Evolutionary conservation across 208 protist species (phyloP).

Genomic region (Trypanosoma theileri): DNA sequence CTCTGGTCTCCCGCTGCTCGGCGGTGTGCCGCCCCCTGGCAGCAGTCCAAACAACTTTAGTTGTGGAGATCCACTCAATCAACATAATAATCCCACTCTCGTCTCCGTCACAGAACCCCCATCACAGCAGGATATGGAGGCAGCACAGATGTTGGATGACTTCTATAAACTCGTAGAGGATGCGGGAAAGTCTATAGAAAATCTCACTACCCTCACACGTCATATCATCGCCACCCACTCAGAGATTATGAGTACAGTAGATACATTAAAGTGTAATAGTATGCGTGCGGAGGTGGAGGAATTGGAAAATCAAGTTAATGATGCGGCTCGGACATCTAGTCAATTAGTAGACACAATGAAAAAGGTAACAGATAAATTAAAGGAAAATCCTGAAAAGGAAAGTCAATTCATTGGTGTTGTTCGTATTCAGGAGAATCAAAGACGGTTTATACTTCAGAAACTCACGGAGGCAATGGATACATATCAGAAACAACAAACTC

Average conservation of each 20-base stretch:
- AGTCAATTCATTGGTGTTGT: constrained; percentile 74
- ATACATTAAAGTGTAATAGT: constrained; percentile 47
- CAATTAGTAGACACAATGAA: constrained; percentile 60
- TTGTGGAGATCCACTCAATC: background rate
- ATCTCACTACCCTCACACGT: constrained; percentile 36
- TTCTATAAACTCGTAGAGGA: constrained; percentile 60
- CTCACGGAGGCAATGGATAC: constrained; percentile 54
- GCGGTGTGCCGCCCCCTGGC: constrained; percentile 15
- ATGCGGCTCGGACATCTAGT: constrained; percentile 45
- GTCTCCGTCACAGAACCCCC: constrained; percentile 4
- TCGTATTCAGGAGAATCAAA: constrained; percentile 88
- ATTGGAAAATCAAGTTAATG: constrained; percentile 46
- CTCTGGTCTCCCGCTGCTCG: constrained; percentile 11
- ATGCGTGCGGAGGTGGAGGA: constrained; percentile 67
- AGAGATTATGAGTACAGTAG: constrained; percentile 74
- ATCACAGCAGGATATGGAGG: constrained; percentile 42
- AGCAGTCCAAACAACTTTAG: background rate
- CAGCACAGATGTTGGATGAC: constrained; percentile 61
- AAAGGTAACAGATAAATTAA: constrained; percentile 61
- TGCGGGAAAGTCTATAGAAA: constrained; percentile 32
- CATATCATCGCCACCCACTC: constrained; percentile 64
- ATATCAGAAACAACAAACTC: constrained; percentile 63
- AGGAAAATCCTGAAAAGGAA: constrained; percentile 54
- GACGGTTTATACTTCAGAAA: constrained; percentile 50
- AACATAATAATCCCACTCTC: too few species aligned